Percentiles rank a stretch among this genome's conserved stretches.
Evolutionary conservation across 1,284 basidiomycete genomes (phyloP).

Genomic region (Vanrija sp.): DNA sequence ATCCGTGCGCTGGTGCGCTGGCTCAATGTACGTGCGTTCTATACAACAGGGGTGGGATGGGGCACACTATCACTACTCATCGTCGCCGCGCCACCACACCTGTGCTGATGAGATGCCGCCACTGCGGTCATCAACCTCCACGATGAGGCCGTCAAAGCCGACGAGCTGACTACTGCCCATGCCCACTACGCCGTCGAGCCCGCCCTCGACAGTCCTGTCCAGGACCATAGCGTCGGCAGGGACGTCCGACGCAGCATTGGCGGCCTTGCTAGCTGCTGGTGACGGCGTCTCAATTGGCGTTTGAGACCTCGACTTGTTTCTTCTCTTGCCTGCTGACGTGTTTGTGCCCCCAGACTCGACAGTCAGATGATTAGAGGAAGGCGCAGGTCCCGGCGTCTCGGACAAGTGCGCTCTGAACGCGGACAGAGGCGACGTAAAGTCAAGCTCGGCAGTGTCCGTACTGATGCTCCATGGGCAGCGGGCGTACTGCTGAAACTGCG

Average conservation of each 20-base stretch:
- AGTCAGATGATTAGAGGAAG: neutral
- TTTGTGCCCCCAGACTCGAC: neutral
- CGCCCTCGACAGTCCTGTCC: conserved; percentile 72
- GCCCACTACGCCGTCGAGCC: conserved; percentile 50
- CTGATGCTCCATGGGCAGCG: conserved; percentile 78
- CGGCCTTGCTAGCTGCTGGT: neutral
- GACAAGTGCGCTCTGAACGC: conserved; percentile 19
- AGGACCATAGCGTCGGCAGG: conserved; percentile 63
- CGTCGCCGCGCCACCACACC: conserved; percentile 19
- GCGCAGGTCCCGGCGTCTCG: neutral
- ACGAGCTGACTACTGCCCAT: conserved; percentile 52
- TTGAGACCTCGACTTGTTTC: neutral
- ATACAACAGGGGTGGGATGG: neutral
- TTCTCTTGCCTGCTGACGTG: conserved; percentile 1
- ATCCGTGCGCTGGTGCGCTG: neutral
- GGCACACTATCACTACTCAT: neutral
- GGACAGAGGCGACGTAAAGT: conserved; percentile 22
- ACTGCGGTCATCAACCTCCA: conserved; percentile 68
- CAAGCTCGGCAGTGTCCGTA: conserved; percentile 17
- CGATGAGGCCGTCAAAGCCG: conserved; percentile 74
- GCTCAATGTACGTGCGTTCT: neutral
- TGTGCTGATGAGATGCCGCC: conserved; percentile 53
- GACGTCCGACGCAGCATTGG: neutral
- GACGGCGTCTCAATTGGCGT: neutral
- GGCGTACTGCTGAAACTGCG: conserved; percentile 80